phyloP scores from a whole-genome alignment of 2,329 filamentous ascomycete species.

The Tolypocladium cylindrosporum region DNA sequence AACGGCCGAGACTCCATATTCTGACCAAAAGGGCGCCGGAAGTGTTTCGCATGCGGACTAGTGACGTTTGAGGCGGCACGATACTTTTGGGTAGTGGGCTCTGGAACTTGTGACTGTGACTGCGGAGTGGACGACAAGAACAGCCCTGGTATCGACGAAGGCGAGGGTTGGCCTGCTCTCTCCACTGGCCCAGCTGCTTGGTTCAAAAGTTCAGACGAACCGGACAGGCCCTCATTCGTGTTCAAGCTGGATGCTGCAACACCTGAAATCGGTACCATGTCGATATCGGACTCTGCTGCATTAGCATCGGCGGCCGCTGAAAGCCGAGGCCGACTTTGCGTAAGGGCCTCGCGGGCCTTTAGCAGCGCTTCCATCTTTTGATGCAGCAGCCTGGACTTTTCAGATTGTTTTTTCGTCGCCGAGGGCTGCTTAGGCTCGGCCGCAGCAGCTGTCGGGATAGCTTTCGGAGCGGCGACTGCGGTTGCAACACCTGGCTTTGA shows the following conservation, averaged over 20 bases:
- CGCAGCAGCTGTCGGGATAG: slow-evolving; percentile 1
- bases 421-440: slow-evolving; percentile 13
- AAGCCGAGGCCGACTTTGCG: slow-evolving; percentile 14
- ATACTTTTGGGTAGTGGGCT: slow-evolving; percentile 23
- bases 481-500: slow-evolving; percentile 32
- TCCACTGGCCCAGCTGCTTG: not conserved
- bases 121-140: slow-evolving; percentile 21
- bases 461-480: slow-evolving; percentile 1
- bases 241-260: not conserved
- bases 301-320: not conserved
- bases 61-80: slow-evolving; percentile 62
- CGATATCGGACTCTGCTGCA: not conserved
- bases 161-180: slow-evolving; percentile 1
- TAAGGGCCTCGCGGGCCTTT: slow-evolving; percentile 39
- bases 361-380: slow-evolving; percentile 70
- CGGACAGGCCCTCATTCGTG: not conserved
- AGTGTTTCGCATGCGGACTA: slow-evolving; percentile 31
- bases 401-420: slow-evolving; percentile 32
- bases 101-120: slow-evolving; percentile 9
- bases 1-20: slow-evolving; percentile 50
- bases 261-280: slow-evolving; percentile 1
- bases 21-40: slow-evolving; percentile 55
- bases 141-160: slow-evolving; percentile 24
- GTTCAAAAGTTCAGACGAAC: not conserved
- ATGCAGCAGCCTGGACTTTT: slow-evolving; percentile 65